Evolutionary conservation across 83 land plant species (phyloP), one percentile per base, ranked within the genome.

Genomic region (Thuja plicata): DNA sequence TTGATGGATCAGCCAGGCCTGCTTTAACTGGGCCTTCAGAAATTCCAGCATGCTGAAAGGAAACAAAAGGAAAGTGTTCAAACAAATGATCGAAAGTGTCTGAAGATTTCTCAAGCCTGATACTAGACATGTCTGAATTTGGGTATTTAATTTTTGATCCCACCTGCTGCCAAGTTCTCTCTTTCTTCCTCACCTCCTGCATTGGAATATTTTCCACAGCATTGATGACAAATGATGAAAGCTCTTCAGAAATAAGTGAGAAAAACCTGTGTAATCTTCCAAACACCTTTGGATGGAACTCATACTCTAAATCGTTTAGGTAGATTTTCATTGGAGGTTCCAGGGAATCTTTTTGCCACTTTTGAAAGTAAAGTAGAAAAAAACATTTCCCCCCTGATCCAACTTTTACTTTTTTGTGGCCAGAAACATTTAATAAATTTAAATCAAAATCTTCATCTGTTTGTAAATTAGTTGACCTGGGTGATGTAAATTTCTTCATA

Each of bases 61-160:
- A 89, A 34, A 91, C 57, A 85, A 95, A 95, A 17, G 96, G 96
- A 89, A 92, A 93, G 13, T 83, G 45, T 85, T 92, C 90, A 84
- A 89, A 40, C 84, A 93, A 86, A 86, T 92, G 91, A 27, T 88
- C 76, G 37, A 30, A 46, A 48, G 43, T 15, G 4, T 83, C 52
- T 48, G 55, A 45, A 83, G 24, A 48, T n/a, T 43, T 48, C 32
- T 48, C 55, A 16, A 24, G 30, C 48, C 48, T 24, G 84, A 38
- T 78, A 78, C 45, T 21, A 15, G 84, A 24, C 48, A 41, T 80
- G 55, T 46, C 85, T 4, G 30, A 46, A 45, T 83, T 83, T 83
- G 85, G 85, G 54, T 48, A 46, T 30, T 83, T 48, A 8, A 48
- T 30, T 40, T 43, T 83, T 34, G 85, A 12, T n/a, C 15, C 85